Evolutionary conservation across 2,329 filamentous ascomycete genomes (phyloP), one percentile per base, ranked within the genome.

Genomic region (Phyllosticta citriasiana): DNA sequence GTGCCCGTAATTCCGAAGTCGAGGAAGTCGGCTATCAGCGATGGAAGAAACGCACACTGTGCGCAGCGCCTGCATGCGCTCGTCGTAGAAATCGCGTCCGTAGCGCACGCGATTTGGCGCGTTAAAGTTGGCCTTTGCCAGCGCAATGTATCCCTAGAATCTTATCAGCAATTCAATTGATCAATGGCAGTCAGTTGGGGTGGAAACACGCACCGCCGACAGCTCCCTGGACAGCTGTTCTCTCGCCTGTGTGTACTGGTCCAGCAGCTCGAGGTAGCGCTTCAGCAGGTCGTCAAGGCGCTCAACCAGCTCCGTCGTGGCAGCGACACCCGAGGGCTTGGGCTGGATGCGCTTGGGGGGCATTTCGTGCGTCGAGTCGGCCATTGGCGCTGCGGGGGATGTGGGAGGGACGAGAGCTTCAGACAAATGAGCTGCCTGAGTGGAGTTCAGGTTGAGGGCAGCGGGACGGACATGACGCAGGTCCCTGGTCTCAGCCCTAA

Each of bases 101-200:
- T 88, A 91, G 52, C 84, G 79, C 64, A 84, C 71, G 33, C 85
- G 82, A 12, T 82, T 77, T 69, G 84, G 79, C n/a, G 83, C 84
- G 27, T 82, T 77, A 73, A 89, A 91, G 74, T 91, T 91, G 64
- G 89, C 88, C 62, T 88, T 82, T n/a, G 88, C 86, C 51, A 92
- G 78, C 65, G 76, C 73, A 30, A 81, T 68, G 64, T 73, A 79
- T 6, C 76, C 78, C 76, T 78, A 54, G 8, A 14, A 7, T 4
- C 33, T 2, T 8, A 40, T 60, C 52, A 63, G 59, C 16, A 19
- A 55, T 27, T 53, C 14, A 16, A 10, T 5, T 8, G 9, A 10
- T 6, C 4, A 16, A 8, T 25, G 52, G 14, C 14, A 1, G 0
- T 2, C 3, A 2, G 7, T 4, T 5, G 27, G 27, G 4, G 9